Evolutionary conservation across 192 early-diverging fungal genomes (phyloP), one percentile per base, ranked within the genome.

Genomic region (Backusella macrospora): DNA sequence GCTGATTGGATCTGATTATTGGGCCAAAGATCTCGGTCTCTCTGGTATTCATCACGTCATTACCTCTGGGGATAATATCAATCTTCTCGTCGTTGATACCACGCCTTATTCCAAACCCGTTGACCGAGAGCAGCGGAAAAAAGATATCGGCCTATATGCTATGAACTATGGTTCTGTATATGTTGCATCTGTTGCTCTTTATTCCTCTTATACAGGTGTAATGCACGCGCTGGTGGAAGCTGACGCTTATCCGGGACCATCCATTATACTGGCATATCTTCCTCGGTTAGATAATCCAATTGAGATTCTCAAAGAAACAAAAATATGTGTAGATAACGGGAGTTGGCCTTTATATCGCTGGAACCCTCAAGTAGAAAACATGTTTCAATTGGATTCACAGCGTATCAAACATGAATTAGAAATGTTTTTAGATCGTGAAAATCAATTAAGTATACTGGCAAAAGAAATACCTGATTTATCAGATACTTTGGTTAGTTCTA

Each of bases 331-430:
- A 44, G 96, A 98, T 73, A 88, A 81, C 49, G 96, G 95, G 13
- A 88, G 91, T 66, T 97, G 96, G 94, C 93, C 97, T 16, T 82
- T 98, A 46, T 98, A 96, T 86, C 90, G 97, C 75, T 98, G 94
- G 94, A 92, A 95, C 75, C 96, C 96, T 55, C 21, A 23, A 4
- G 4, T 59, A 23, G 77, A 89, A 68, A 88, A 88, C 68, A 83
- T 84, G 45, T 92, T 95, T 75, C 67, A 74, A 8, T 74, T 90
- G 44, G 91, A 90, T 82, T 94, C 94, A 74, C 82, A 91, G 75
- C 87, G 90, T 76, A 83, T 95, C 85, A 92, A 88, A 77, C 82
- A 85, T 18, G 90, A 94, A 65, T 74, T 98, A 26, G 79, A 90
- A 71, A 84, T 86, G 38, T 96, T 97, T 84, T 81, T 98, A 65